A percentile compares a stretch with the other conserved stretches of the same genome.
Evolutionary conservation across 2,329 filamentous ascomycete genomes (phyloP).

Genomic region (Exophiala alcalophila): DNA sequence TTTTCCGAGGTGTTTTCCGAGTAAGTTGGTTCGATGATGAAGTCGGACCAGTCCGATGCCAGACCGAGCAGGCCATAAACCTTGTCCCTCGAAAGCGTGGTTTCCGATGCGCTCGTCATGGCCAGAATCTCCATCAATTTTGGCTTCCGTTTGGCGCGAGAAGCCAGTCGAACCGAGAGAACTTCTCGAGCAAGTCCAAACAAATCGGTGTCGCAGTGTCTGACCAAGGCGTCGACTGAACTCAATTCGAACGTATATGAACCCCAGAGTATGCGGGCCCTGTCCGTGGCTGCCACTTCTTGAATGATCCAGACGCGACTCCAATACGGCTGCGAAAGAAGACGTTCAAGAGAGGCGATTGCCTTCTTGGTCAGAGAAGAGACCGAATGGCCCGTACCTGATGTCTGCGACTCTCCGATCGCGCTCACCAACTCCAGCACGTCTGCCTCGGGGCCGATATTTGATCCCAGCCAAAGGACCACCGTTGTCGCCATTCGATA

Average conservation of each 20-base stretch:
- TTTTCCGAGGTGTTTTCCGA: conserved; percentile 14
- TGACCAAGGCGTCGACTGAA: conserved; percentile 13
- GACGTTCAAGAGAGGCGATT: conserved; percentile 12
- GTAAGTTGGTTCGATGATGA: conserved; percentile 21
- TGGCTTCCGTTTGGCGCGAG: conserved; percentile 20
- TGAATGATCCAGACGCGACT: conserved; percentile 30
- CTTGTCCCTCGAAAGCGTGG: conserved; percentile 20
- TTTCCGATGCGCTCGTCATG: conserved; percentile 18
- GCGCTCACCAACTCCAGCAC: conserved; percentile 10
- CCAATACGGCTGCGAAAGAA: conserved; percentile 29
- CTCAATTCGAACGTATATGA: conserved; percentile 18
- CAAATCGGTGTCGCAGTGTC: neutral
- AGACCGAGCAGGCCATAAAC: conserved; percentile 22
- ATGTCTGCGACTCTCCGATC: too few species aligned
- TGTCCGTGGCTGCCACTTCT: conserved; percentile 23
- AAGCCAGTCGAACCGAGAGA: conserved; percentile 15
- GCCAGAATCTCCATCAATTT: conserved; percentile 20
- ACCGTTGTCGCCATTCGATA: conserved; percentile 25
- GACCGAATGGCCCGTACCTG: too few species aligned
- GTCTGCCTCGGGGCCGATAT: conserved; percentile 15
- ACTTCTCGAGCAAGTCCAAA: conserved; percentile 13
- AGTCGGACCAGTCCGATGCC: conserved; percentile 19
- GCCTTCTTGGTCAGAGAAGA: conserved; percentile 4
- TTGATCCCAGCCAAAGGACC: conserved; percentile 28
- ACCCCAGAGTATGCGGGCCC: conserved; percentile 17